Conservation (phyloP, 805 yeast genomes). For the Ogataea corticis region DNA sequence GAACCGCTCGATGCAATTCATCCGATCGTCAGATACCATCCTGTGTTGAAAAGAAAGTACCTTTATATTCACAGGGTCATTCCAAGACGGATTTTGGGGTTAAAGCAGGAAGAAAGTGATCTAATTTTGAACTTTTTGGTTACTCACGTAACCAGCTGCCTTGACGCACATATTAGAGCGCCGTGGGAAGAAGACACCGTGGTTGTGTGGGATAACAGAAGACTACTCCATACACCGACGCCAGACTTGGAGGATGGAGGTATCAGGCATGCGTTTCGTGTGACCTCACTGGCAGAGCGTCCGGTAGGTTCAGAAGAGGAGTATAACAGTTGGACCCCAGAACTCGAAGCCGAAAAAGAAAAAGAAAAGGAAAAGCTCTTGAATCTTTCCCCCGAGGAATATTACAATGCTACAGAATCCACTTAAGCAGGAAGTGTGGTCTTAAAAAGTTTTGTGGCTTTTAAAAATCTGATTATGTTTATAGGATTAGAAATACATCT, state of each 20-base stretch:
- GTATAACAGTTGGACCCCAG: constrained; percentile 20
- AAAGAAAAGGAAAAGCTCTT: too few species aligned
- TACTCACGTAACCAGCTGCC: constrained; percentile 45
- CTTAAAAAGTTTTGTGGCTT: too few species aligned
- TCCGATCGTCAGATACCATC: constrained; percentile 65
- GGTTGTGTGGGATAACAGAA: constrained; percentile 72
- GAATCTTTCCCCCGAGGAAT: too few species aligned
- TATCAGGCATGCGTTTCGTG: constrained; percentile 64
- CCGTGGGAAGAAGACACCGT: constrained; percentile 64
- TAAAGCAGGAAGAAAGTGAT: constrained; percentile 66
- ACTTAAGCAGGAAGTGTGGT: too few species aligned
- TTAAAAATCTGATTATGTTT: too few species aligned
- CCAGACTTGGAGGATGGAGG: constrained; percentile 64
- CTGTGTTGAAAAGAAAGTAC: constrained; percentile 59
- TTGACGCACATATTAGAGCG: constrained; percentile 62
- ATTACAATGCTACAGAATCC: too few species aligned
- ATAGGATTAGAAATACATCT: too few species aligned
- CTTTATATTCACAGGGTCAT: constrained; percentile 56
- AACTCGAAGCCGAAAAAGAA: constrained; percentile 5
- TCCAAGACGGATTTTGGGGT: constrained; percentile 60
- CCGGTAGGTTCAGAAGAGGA: constrained; percentile 38
- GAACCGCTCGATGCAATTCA: constrained; percentile 57
- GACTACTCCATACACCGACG: constrained; percentile 60
- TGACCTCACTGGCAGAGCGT: constrained; percentile 66
- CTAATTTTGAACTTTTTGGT: constrained; percentile 54